These are phyloP conservation scores for Solanum infundibuliforme DNA, from an alignment of 257 asterid genomes.

Conservation along the genomic window DNA sequence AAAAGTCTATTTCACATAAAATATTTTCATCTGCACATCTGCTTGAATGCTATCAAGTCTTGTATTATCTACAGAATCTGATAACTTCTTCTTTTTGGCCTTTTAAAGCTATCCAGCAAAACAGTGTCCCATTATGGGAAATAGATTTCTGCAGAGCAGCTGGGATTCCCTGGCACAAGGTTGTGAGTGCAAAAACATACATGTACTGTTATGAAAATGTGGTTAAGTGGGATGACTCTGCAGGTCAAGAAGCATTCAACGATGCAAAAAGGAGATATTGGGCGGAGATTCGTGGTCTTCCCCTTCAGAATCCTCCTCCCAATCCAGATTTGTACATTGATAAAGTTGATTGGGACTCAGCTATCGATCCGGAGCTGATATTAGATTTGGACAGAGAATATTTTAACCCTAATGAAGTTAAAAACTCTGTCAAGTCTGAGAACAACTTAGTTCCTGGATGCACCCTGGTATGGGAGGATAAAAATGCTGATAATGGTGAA, in stretches of 20 bases:
- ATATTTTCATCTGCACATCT: not conserved
- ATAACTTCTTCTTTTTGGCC: not conserved
- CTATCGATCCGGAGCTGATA: slow-evolving; percentile 54
- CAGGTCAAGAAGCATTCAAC: slow-evolving; percentile 60
- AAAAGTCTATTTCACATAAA: not conserved
- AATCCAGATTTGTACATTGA: slow-evolving; percentile 51
- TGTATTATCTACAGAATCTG: not conserved
- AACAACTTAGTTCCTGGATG: slow-evolving; percentile 11
- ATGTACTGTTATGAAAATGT: slow-evolving; percentile 57
- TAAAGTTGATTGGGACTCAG: slow-evolving; percentile 69
- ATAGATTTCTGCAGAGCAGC: slow-evolving; percentile 59
- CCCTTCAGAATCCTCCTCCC: slow-evolving; percentile 49
- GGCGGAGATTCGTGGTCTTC: slow-evolving; percentile 49
- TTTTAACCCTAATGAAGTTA: slow-evolving; percentile 49
- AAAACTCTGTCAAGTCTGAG: slow-evolving; percentile 13
- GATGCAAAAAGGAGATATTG: slow-evolving; percentile 60
- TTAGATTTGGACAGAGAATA: slow-evolving; percentile 54
- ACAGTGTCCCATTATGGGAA: slow-evolving; percentile 65
- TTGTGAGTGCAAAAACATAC: slow-evolving; percentile 58
- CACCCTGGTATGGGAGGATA: slow-evolving; percentile 8
- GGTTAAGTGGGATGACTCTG: slow-evolving; percentile 73
- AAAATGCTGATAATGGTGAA: slow-evolving; percentile 11
- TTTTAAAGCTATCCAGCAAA: slow-evolving; percentile 21
- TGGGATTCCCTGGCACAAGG: slow-evolving; percentile 60
- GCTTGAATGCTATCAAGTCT: not conserved